These are phyloP conservation scores for Prunus mume DNA, from an alignment of 306 rosid species.

Conservation along the genomic window DNA sequence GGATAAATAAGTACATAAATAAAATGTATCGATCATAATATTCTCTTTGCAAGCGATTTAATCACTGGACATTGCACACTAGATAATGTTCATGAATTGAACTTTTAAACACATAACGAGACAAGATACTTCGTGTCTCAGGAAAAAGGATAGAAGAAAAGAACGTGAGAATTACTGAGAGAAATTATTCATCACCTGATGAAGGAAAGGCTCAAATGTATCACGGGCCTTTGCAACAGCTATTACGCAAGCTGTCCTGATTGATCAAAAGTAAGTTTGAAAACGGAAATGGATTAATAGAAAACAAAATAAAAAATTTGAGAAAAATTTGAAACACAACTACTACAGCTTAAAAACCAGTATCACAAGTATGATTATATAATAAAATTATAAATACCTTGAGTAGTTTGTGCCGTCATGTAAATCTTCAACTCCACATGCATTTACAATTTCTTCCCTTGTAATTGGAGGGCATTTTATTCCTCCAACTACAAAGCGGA, in stretches of 20 bases:
- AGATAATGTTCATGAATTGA: not conserved
- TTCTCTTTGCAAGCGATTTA: not conserved
- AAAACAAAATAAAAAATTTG: not conserved
- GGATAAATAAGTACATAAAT: not conserved
- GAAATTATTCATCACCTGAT: slow-evolving; percentile 59
- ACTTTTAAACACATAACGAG: not conserved
- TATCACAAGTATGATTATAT: not conserved
- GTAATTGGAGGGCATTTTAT: slow-evolving; percentile 95
- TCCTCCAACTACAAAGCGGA: slow-evolving; percentile 97
- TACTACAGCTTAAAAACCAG: not conserved
- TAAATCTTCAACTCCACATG: slow-evolving; percentile 98
- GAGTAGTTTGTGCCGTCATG: slow-evolving; percentile 98
- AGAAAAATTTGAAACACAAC: not conserved
- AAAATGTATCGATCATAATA: not conserved
- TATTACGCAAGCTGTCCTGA: slow-evolving; percentile 97
- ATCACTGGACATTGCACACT: not conserved
- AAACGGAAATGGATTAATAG: not conserved
- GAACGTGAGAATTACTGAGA: slow-evolving; percentile 16
- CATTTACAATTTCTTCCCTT: slow-evolving; percentile 93
- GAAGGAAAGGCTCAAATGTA: slow-evolving; percentile 93
- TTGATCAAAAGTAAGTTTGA: slow-evolving; percentile 16
- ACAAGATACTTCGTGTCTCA: not conserved
- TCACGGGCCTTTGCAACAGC: slow-evolving; percentile 98
- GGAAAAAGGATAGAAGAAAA: not conserved
- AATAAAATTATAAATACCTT: slow-evolving; percentile 46